phyloP scores from a whole-genome alignment of 2,329 filamentous ascomycete genomes.

The Chrysosphaeria jannelii region DNA sequence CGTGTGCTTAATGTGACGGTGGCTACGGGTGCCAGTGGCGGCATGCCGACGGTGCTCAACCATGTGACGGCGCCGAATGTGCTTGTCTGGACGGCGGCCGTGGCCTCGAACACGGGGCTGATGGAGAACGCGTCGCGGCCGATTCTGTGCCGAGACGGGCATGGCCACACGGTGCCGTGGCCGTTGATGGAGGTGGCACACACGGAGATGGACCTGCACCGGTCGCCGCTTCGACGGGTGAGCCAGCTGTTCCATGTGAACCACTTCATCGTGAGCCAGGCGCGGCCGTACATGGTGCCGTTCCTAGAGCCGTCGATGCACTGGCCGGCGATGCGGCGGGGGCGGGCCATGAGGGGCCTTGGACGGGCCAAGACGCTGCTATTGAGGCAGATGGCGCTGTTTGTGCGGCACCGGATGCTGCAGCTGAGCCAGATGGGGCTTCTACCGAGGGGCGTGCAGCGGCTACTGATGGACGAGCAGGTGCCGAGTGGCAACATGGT shows the following conservation, averaged over 20 bases:
- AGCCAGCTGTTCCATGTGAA: conserved; percentile 76
- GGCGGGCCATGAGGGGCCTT: conserved; percentile 27
- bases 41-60: conserved; percentile 63
- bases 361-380: conserved; percentile 16
- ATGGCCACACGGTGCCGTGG: conserved; percentile 26
- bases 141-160: conserved; percentile 42
- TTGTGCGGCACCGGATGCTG: conserved; percentile 39
- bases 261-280: conserved; percentile 84
- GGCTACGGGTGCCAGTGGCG: conserved; percentile 37
- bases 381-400: conserved; percentile 2
- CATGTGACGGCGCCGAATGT: conserved; percentile 85
- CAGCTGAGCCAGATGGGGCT: conserved; percentile 47
- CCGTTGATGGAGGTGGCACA: conserved; percentile 16
- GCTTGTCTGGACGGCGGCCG: conserved; percentile 54
- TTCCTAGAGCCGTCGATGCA: conserved; percentile 61
- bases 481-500: conserved; percentile 37
- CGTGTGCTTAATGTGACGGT: conserved; percentile 79
- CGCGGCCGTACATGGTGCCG: conserved; percentile 64
- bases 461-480: conserved; percentile 57
- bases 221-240: conserved; percentile 34
- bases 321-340: conserved; percentile 31
- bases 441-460: conserved; percentile 36
- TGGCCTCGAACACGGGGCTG: conserved; percentile 48
- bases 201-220: conserved; percentile 16
- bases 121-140: conserved; percentile 7